Conservation (phyloP, 140 eudicot species). For the Senecio squalidus region DNA sequence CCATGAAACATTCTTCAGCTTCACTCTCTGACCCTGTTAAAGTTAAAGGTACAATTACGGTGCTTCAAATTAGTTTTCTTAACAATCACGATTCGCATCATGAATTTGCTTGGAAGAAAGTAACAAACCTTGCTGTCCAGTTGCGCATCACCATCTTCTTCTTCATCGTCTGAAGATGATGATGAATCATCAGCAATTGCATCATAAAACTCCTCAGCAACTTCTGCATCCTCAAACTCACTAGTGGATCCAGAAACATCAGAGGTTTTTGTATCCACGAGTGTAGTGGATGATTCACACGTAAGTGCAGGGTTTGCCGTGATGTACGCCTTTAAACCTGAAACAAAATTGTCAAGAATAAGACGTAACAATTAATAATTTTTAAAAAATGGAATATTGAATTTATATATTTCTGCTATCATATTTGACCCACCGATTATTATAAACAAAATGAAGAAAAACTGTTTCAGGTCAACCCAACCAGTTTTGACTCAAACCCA, state of each 20-base stretch:
- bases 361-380: not conserved
- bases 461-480: not conserved
- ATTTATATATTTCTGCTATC: not conserved
- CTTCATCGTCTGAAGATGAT: slow-evolving; percentile 48
- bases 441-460: too few species aligned
- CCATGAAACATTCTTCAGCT: slow-evolving; percentile 81
- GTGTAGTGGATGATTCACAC: slow-evolving; percentile 42
- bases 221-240: slow-evolving; percentile 58
- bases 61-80: slow-evolving; percentile 11
- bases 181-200: slow-evolving; percentile 76
- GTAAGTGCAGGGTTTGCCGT: slow-evolving; percentile 82
- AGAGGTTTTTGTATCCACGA: slow-evolving; percentile 48
- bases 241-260: slow-evolving; percentile 43
- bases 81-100: too few species aligned
- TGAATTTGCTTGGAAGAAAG: not conserved
- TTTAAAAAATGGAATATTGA: not conserved
- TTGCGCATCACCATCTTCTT: slow-evolving; percentile 51
- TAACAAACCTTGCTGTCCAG: slow-evolving; percentile 53
- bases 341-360: not conserved
- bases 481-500: not conserved
- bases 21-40: slow-evolving; percentile 62
- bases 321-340: slow-evolving; percentile 88
- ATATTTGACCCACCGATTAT: not conserved
- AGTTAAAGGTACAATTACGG: not conserved
- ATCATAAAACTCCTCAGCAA: slow-evolving; percentile 75